A percentile compares a stretch with the other conserved stretches of the same genome.
Evolutionary conservation across 2,329 filamentous ascomycete genomes (phyloP).

Genomic region (Ascochyta viciae-villosae): DNA sequence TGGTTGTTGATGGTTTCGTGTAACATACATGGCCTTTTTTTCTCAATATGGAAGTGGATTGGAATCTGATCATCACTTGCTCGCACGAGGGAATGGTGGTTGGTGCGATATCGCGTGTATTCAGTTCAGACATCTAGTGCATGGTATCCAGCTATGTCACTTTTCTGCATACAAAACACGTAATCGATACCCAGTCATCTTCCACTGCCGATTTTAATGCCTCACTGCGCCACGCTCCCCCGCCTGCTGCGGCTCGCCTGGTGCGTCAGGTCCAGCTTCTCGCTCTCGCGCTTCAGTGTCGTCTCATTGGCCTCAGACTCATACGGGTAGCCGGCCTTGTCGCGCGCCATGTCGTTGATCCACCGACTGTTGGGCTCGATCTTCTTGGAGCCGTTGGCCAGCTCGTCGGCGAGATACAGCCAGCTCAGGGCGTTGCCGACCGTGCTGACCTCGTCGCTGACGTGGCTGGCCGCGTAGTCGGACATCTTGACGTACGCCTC

Average conservation of each 20-base stretch:
- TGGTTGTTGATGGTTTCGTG: no score
- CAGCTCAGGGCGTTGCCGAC: constrained; percentile 79
- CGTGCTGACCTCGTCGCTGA: constrained; percentile 83
- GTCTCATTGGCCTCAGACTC: constrained; percentile 59
- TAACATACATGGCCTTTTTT: no score
- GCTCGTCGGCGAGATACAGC: constrained; percentile 77
- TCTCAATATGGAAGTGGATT: no score
- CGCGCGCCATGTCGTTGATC: constrained; percentile 77
- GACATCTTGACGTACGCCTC: constrained; percentile 73
- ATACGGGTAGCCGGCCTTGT: constrained; percentile 68
- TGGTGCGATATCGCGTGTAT: not conserved
- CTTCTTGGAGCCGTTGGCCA: constrained; percentile 64
- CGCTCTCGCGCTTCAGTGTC: constrained; percentile 15
- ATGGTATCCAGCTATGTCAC: no score
- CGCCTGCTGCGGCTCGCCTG: constrained; percentile 4
- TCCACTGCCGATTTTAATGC: not conserved
- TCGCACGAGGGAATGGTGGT: no score
- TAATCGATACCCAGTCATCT: not conserved
- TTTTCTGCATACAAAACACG: not conserved
- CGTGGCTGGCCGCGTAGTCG: constrained; percentile 66
- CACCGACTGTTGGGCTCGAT: constrained; percentile 68
- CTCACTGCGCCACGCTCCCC: not conserved
- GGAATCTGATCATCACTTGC: no score
- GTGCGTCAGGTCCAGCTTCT: constrained; percentile 11
- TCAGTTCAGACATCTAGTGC: not conserved